These are phyloP conservation scores for Lachancea kluyveri DNA, from an alignment of 805 yeast species.

Conservation along the genomic window DNA sequence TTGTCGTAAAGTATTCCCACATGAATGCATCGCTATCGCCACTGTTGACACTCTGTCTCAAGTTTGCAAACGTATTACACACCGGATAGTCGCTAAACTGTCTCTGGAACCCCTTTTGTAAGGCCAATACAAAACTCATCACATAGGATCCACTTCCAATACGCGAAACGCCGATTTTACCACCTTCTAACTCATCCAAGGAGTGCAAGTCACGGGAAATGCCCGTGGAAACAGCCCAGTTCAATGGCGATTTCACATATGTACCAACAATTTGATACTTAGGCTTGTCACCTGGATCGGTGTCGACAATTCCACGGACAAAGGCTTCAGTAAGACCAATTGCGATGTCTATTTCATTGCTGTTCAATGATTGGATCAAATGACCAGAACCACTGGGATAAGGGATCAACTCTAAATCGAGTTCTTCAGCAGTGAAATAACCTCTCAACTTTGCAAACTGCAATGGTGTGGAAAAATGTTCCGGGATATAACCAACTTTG, in stretches of 20 bases:
- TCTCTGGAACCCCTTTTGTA: conserved; percentile 45
- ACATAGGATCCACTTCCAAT: conserved; percentile 90
- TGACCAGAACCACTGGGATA: conserved; percentile 88
- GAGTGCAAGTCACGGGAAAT: conserved; percentile 41
- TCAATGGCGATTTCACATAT: conserved; percentile 78
- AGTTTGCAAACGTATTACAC: conserved; percentile 61
- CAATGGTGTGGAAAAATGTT: conserved; percentile 86
- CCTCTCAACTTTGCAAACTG: conserved; percentile 62
- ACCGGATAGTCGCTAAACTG: conserved; percentile 51
- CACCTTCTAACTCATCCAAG: conserved; percentile 50
- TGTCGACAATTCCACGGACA: conserved; percentile 74
- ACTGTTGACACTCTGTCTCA: conserved; percentile 73
- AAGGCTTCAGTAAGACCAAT: conserved; percentile 91
- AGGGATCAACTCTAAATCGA: conserved; percentile 57
- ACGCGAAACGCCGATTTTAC: conserved; percentile 71
- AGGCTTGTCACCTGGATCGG: conserved; percentile 37
- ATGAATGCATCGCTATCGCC: conserved; percentile 72
- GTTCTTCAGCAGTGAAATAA: conserved; percentile 41
- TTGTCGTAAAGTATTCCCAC: conserved; percentile 95
- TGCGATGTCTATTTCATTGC: conserved; percentile 64
- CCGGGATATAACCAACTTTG: conserved; percentile 81
- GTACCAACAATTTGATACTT: conserved; percentile 68
- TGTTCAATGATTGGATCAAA: conserved; percentile 64
- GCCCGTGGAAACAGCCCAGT: conserved; percentile 90
- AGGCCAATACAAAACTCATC: conserved; percentile 80